Evolutionary conservation across 176 grass and related monocot species (phyloP), one percentile per base, ranked within the genome.

Genomic region (Triticum monococcum): DNA sequence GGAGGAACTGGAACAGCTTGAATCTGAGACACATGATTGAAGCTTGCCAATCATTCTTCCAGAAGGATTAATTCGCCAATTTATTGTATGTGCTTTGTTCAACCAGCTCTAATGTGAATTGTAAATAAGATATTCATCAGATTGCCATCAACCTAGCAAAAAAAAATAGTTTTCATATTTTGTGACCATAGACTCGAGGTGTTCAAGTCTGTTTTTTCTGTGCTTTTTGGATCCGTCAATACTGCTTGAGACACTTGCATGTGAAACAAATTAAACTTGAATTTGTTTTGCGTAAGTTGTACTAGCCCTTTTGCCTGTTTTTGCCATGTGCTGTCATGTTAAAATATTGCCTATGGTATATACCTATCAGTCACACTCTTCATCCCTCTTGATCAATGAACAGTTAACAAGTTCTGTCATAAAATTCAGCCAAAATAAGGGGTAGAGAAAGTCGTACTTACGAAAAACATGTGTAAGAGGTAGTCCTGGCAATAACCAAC

Each of bases 1-100:
- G 86, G 86, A 91, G 5, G 88, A 90, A 71, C 18, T 89, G 25
- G 93, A 81, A 67, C 78, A 86, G 68, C 13, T 88, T 5, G 82
- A 92, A 64, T 73, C 75, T 1, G 83, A 81, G 83, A 81, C 83
- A 80, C 9, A 81, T 64, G 57, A 45, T 84, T 28, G 89, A 92
- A 36, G 67, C 81, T 22, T 81, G 56, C 35, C 30, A 84, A 75
- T 88, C 82, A n/a, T 90, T 86, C 46, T 88, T 63, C 75, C 76
- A 74, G 13, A 79, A 90, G 86, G 43, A 72, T 71, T 75, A 72
- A 46, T 28, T 64, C 37, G 23, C 22, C 10, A 7, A 9, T 86
- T 52, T 43, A 85, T 66, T 52, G 14, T 77, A 77, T 82, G 45
- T 59, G 33, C 35, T 18, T 32, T 59, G 23, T 75, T 52, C 48